These are phyloP conservation scores for Panicum hallii DNA, from an alignment of 202 grass and related monocot species.

Conservation along the genomic window DNA sequence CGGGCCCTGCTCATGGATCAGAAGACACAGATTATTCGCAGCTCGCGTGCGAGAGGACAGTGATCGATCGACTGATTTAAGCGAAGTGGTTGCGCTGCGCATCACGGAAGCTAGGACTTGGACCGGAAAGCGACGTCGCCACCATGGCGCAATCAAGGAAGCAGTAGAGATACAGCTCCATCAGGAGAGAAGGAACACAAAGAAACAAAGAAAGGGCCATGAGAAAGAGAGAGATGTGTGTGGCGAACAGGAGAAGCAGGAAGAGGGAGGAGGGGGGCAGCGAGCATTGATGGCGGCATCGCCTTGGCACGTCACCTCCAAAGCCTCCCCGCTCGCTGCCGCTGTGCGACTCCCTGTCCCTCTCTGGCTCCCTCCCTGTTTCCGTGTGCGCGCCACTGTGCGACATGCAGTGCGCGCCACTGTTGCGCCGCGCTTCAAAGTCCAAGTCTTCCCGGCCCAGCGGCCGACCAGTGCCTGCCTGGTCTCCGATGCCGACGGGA, in stretches of 20 bases:
- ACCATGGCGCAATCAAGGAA: neutral
- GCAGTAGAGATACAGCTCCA: neutral
- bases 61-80: neutral
- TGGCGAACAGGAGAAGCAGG: slow-evolving; percentile 16
- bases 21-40: neutral
- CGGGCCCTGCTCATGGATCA: slow-evolving; percentile 2
- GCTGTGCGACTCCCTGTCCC: slow-evolving; percentile 10
- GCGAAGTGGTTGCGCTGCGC: neutral
- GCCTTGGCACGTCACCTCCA: slow-evolving; percentile 22
- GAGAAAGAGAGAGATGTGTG: neutral
- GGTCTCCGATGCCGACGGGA: slow-evolving; percentile 28
- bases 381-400: neutral
- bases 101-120: neutral
- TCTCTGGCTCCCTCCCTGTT: no score
- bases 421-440: slow-evolving; percentile 2
- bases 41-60: neutral
- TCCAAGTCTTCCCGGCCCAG: neutral
- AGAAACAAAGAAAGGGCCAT: neutral
- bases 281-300: slow-evolving; percentile 29
- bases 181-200: no score
- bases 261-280: neutral
- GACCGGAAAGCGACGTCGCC: neutral
- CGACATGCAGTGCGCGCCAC: slow-evolving; percentile 7
- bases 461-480: neutral
- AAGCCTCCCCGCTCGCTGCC: slow-evolving; percentile 25